Base-by-base conservation (phyloP, 140 eudicot species). In the Oenanthe javanica region DNA sequence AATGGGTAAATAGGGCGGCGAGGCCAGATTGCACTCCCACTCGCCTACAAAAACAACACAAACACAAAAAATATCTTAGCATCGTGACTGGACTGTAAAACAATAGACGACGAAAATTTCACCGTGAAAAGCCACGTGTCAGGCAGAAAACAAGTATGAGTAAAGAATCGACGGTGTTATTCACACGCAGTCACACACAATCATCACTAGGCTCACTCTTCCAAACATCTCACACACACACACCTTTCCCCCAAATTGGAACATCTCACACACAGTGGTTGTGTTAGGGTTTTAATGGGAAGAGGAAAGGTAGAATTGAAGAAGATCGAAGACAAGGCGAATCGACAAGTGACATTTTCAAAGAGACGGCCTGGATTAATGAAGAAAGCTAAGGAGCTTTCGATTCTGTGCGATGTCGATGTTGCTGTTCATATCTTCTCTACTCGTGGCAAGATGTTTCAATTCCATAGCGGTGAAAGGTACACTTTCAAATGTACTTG, bases 341-440 rank as follows among this genome's bases (percentile, higher is more conserved):
- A 51, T n/a, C 79, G 79, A 9, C 61, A 76, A 57, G 79, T 76
- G 61, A 45, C 79, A 46, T 76, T 76, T n/a, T 76, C 79, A 5
- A 76, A 76, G 61, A 27, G 61, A 15, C 66, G 61, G 4, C 14
- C 43, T 16, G 79, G 79, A n/a, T 25, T 76, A 6, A 25, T 76
- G 5, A 76, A 76, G 66, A 76, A 76, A 23, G 79, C 79, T 48
- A 5, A 6, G 9, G 79, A 76, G 46, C 61, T 76, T 6, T 50
- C 79, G 1, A 40, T 76, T 9, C 79, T 76, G 0, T 76, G 79
- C 21, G 79, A 76, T n/a, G 79, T 76, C 9, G 78, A 74, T 3
- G 55, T 74, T 4, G 79, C 61, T 21, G 43, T 76, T n/a, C 42
- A 45, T 57, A 76, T 76, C 42, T 76, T 76, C 66, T 13, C 79